phyloP scores from a whole-genome alignment of 192 early-diverging fungal genomes.

The Coemansia reversa region DNA sequence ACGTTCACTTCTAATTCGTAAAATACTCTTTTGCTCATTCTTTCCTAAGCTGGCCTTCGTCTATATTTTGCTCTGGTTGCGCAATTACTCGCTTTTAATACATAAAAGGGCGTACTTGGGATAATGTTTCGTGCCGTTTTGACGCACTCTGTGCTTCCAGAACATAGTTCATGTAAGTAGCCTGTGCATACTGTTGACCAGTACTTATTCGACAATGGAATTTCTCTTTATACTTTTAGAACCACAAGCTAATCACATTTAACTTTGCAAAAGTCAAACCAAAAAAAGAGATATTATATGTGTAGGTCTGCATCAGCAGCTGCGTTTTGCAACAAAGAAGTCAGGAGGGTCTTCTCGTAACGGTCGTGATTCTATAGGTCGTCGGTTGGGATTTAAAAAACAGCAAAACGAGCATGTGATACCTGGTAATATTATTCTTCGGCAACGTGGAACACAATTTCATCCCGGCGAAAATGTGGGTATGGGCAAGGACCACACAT shows the following conservation, averaged over 20 bases:
- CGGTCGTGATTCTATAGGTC: slow-evolving; percentile 75
- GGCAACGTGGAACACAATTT: slow-evolving; percentile 77
- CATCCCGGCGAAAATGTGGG: slow-evolving; percentile 78
- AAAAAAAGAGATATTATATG: background rate
- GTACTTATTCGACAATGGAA: background rate
- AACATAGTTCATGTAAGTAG: slow-evolving; percentile 2
- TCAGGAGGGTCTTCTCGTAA: slow-evolving; percentile 77
- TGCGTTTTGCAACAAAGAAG: slow-evolving; percentile 77
- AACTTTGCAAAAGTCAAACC: background rate
- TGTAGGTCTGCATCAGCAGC: slow-evolving; percentile 48
- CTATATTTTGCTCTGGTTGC: background rate
- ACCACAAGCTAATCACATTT: background rate
- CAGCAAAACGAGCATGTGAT: slow-evolving; percentile 64
- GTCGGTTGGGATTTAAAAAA: slow-evolving; percentile 76
- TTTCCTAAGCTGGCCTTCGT: background rate
- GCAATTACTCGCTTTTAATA: background rate
- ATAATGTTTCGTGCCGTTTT: slow-evolving; percentile 35
- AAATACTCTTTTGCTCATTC: background rate
- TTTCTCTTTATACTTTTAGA: background rate
- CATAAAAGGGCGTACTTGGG: background rate
- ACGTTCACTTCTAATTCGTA: background rate
- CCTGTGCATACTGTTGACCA: background rate
- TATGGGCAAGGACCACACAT: slow-evolving; percentile 77
- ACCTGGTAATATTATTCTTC: slow-evolving; percentile 77
- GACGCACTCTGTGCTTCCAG: background rate